These are phyloP conservation scores for Fusarium sp. DNA, from an alignment of 2,329 filamentous ascomycete genomes.

Conservation along the genomic window DNA sequence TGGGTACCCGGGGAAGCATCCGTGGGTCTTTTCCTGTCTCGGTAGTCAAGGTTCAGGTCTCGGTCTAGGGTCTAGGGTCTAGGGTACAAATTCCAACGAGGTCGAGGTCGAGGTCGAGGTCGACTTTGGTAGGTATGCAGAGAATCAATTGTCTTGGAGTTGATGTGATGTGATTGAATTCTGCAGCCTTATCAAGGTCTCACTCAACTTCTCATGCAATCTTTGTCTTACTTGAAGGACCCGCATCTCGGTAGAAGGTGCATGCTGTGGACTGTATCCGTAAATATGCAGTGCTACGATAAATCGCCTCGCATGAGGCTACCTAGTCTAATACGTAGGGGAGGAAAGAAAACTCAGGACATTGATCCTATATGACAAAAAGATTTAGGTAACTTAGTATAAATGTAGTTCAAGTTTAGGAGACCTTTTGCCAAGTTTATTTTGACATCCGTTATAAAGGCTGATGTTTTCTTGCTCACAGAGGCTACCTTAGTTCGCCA, in stretches of 20 bases:
- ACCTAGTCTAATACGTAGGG: neutral
- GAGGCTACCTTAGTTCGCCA: neutral
- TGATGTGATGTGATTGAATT: neutral
- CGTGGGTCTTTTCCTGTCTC: slow-evolving; percentile 23
- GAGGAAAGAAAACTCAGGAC: no score
- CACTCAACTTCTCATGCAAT: neutral
- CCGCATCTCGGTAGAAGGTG: neutral
- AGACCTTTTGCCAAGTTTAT: no score
- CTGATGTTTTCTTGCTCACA: no score
- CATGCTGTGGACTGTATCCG: neutral
- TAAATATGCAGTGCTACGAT: neutral
- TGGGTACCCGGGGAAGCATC: slow-evolving; percentile 35
- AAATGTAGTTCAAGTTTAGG: no score
- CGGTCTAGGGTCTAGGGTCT: slow-evolving; percentile 22
- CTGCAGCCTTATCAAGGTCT: slow-evolving; percentile 17
- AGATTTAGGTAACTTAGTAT: no score
- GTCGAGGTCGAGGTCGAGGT: neutral
- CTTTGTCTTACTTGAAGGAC: slow-evolving; percentile 1
- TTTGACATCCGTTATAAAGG: no score
- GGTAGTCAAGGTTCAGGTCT: neutral
- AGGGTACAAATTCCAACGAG: slow-evolving; percentile 2
- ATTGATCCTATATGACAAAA: no score
- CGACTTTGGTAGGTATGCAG: neutral
- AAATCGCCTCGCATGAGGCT: neutral
- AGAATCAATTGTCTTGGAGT: slow-evolving; percentile 3